Evolutionary conservation across 495 filamentous ascomycete genomes (phyloP).

Genomic region (Penicillium pancosmium): DNA sequence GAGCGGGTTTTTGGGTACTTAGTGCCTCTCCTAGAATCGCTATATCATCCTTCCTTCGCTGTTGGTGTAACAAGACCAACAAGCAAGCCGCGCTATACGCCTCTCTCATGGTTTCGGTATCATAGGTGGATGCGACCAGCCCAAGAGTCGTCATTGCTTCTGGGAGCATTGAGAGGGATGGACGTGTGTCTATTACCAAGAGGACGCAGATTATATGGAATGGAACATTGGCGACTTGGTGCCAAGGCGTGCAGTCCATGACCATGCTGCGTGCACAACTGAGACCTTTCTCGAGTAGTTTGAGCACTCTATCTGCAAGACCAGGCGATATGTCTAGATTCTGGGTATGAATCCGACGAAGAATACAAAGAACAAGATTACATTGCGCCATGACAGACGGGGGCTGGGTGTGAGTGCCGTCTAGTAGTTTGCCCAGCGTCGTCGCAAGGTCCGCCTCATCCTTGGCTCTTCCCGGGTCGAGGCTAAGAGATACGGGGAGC

Average conservation of each 20-base stretch:
- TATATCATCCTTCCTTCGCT: constrained; percentile 36
- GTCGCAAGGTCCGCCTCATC: constrained; percentile 34
- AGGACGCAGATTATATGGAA: constrained; percentile 56
- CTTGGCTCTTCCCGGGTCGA: constrained; percentile 36
- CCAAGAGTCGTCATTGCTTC: constrained; percentile 51
- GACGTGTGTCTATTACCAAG: constrained; percentile 49
- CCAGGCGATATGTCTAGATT: constrained; percentile 34
- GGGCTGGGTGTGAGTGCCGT: constrained; percentile 34
- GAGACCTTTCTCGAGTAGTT: constrained; percentile 29
- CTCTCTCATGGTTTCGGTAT: constrained; percentile 49
- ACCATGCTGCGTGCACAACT: constrained; percentile 38
- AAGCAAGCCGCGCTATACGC: constrained; percentile 49
- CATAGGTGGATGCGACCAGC: constrained; percentile 40
- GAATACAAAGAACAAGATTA: constrained; percentile 52
- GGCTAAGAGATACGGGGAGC: constrained; percentile 36
- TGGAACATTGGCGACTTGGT: constrained; percentile 53
- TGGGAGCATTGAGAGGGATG: constrained; percentile 45
- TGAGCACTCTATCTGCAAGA: constrained; percentile 31
- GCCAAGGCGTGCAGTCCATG: constrained; percentile 47
- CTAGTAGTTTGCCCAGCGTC: constrained; percentile 26
- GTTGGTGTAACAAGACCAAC: constrained; percentile 41
- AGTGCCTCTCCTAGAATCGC: constrained; percentile 27
- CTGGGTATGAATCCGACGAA: constrained; percentile 46
- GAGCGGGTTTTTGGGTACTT: constrained; percentile 5
- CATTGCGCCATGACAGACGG: constrained; percentile 46